Evolutionary conservation across 129 eudicot genomes (phyloP).

Genomic region (Rutidosis leptorrhynchoides): DNA sequence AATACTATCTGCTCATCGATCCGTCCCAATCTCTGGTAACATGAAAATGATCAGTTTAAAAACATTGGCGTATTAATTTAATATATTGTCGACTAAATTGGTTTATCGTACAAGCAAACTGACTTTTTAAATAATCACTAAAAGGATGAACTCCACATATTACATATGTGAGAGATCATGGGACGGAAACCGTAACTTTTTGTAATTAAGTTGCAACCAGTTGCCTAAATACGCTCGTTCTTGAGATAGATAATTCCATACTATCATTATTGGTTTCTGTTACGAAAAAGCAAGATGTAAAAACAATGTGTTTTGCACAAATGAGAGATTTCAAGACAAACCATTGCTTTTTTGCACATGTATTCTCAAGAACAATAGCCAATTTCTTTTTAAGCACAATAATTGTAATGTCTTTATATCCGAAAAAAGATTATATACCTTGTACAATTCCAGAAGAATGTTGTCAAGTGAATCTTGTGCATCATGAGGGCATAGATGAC

Average conservation of each 20-base stretch:
- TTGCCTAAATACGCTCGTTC: too few relatives aligned
- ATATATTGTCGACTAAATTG: neutral
- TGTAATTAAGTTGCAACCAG: too few relatives aligned
- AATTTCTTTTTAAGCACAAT: too few relatives aligned
- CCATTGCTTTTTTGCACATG: neutral
- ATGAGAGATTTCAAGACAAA: neutral
- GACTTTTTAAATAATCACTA: neutral
- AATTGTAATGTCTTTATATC: neutral
- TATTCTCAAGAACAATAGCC: neutral
- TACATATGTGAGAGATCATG: neutral
- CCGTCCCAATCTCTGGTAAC: constrained; percentile 72
- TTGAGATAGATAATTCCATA: neutral
- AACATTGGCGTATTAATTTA: neutral
- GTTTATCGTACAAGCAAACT: neutral
- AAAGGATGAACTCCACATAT: neutral
- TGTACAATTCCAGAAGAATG: constrained; percentile 73
- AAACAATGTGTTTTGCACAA: neutral
- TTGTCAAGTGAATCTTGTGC: constrained; percentile 85
- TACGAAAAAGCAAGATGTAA: too few relatives aligned
- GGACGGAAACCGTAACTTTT: too few relatives aligned
- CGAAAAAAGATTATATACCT: constrained; percentile 43
- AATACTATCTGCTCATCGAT: constrained; percentile 70
- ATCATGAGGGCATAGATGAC: constrained; percentile 69
- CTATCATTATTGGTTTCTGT: neutral
- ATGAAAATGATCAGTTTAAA: neutral